Evolutionary conservation across 768 basidiomycete genomes (phyloP).

Genomic region (Psilocybe subaeruginosa): DNA sequence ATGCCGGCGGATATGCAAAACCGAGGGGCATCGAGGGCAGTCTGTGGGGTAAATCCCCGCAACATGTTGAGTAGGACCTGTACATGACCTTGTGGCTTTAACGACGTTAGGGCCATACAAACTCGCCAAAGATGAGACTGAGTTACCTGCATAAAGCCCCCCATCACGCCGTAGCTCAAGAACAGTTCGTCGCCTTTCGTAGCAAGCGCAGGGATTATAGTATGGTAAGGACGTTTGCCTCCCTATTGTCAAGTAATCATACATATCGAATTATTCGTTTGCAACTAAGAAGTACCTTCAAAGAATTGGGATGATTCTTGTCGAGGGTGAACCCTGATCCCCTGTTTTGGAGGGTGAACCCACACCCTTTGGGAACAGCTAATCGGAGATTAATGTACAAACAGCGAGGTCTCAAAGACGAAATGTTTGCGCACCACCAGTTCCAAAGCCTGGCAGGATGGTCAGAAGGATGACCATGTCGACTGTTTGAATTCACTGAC

Average conservation of each 20-base stretch:
- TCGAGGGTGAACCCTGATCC: slow-evolving; percentile 83
- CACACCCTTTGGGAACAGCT: slow-evolving; percentile 93
- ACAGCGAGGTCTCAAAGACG: background rate
- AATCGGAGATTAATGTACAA: background rate
- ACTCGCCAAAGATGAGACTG: background rate
- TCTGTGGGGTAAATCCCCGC: slow-evolving; percentile 85
- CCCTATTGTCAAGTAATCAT: slow-evolving; percentile 42
- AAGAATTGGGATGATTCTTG: slow-evolving; percentile 82
- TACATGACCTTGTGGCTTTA: slow-evolving; percentile 91
- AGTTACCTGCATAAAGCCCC: slow-evolving; percentile 82
- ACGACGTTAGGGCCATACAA: background rate
- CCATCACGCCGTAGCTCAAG: slow-evolving; percentile 91
- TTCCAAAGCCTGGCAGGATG: slow-evolving; percentile 74
- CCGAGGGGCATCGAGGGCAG: slow-evolving; percentile 91
- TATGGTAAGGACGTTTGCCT: slow-evolving; percentile 87
- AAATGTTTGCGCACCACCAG: slow-evolving; percentile 55
- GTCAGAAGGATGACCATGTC: slow-evolving; percentile 1
- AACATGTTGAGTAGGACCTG: slow-evolving; percentile 93
- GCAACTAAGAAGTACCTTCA: slow-evolving; percentile 53
- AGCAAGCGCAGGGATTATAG: slow-evolving; percentile 91
- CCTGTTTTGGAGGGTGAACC: slow-evolving; percentile 96
- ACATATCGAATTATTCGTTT: background rate
- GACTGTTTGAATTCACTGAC: slow-evolving; percentile 36
- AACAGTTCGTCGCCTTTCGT: slow-evolving; percentile 81
- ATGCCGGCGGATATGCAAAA: slow-evolving; percentile 93